A percentile compares a stretch with the other conserved stretches of the same genome.
phyloP scores from a whole-genome alignment of 495 filamentous ascomycete species.

The Penicillium subrubescens region DNA sequence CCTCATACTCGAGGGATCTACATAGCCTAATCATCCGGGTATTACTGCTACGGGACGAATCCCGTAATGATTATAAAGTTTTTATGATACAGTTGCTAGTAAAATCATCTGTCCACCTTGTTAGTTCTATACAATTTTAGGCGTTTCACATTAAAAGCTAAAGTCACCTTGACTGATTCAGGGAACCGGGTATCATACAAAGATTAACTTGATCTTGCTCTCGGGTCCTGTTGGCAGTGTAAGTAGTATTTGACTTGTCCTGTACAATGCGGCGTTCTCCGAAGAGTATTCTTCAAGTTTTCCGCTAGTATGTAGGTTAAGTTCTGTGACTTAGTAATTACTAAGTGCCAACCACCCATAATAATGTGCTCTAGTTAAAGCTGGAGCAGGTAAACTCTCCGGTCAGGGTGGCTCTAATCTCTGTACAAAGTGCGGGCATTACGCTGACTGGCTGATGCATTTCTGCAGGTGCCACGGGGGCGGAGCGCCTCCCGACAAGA shows the following conservation, averaged over 20 bases:
- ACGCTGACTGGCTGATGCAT: constrained; percentile 2
- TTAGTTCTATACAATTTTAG: not conserved
- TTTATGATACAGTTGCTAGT: not conserved
- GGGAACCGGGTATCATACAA: not conserved
- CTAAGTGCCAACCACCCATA: too few species aligned
- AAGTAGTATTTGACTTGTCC: too few species aligned
- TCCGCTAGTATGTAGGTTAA: not conserved
- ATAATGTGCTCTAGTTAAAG: not conserved
- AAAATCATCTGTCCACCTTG: not conserved
- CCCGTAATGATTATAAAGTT: not conserved
- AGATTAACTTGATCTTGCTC: not conserved
- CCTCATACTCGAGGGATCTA: not conserved
- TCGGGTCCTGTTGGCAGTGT: not conserved
- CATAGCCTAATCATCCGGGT: constrained; percentile 16
- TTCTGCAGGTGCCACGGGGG: constrained; percentile 4
- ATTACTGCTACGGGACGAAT: not conserved
- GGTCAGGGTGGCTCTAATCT: not conserved
- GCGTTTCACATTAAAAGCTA: not conserved
- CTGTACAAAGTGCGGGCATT: constrained; percentile 7
- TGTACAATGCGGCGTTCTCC: not conserved
- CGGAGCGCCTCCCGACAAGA: constrained; percentile 4
- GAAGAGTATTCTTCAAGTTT: too few species aligned
- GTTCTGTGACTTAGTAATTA: not conserved
- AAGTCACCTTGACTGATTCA: not conserved
- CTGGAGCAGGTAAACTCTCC: not conserved